Evolutionary conservation across 2,329 filamentous ascomycete genomes (phyloP).

Genomic region (Pyrenophora seminiperda): DNA sequence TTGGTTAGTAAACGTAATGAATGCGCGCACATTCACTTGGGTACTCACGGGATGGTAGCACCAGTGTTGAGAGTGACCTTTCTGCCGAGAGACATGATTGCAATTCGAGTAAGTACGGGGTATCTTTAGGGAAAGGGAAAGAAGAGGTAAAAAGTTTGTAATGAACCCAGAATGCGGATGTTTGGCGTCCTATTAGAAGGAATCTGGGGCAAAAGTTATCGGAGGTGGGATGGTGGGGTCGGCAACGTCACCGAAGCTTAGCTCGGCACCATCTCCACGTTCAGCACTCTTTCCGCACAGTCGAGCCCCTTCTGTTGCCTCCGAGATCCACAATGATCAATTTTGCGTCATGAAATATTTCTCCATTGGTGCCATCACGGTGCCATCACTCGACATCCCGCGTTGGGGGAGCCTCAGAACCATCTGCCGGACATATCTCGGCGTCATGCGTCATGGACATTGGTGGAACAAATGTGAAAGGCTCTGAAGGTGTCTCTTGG

Average conservation of each 20-base stretch:
- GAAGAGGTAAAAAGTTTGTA: not conserved
- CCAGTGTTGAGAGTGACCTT: conserved; percentile 66
- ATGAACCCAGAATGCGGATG: not conserved
- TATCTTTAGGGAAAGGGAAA: conserved; percentile 2
- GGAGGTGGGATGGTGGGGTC: conserved; percentile 26
- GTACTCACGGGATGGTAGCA: conserved; percentile 75
- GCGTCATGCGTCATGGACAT: not conserved
- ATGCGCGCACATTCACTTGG: conserved; percentile 62
- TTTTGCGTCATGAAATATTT: conserved; percentile 6
- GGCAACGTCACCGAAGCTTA: conserved; percentile 26
- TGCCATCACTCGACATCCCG: not conserved
- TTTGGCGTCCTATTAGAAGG: conserved; percentile 3
- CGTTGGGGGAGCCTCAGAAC: not conserved
- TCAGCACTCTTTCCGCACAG: conserved; percentile 10
- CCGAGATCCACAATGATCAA: conserved; percentile 11
- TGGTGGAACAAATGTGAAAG: conserved; percentile 15
- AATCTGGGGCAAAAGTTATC: conserved; percentile 19
- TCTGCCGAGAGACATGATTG: conserved; percentile 40
- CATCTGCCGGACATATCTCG: not conserved
- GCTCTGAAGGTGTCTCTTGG: not conserved
- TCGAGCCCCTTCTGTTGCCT: not conserved
- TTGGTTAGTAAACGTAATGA: conserved; percentile 46
- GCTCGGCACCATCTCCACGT: conserved; percentile 22
- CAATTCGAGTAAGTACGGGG: conserved; percentile 4
- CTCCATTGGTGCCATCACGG: not conserved